These are phyloP conservation scores for Mycocalia duriaeana DNA, from an alignment of 1,284 basidiomycete species.

Conservation along the genomic window DNA sequence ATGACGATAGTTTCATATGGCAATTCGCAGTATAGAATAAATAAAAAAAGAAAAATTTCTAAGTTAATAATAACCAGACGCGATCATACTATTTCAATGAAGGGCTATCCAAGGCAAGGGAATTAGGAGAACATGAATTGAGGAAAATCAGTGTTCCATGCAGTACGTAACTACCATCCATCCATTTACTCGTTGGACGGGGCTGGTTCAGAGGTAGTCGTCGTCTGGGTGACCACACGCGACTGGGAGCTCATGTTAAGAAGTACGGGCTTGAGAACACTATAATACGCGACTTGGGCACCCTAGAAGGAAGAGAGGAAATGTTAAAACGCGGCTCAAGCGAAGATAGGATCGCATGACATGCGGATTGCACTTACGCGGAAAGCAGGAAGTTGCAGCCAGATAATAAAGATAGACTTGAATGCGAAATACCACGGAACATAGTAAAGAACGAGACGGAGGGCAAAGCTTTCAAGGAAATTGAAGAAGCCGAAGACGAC, in stretches of 20 bases:
- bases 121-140: too few species aligned
- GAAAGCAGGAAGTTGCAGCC: constrained; percentile 79
- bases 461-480: constrained; percentile 75
- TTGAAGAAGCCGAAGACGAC: constrained; percentile 83
- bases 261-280: constrained; percentile 67
- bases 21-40: too few species aligned
- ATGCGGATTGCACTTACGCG: constrained; percentile 54
- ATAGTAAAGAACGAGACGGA: constrained; percentile 75
- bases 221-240: constrained; percentile 30
- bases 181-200: constrained; percentile 23
- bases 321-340: constrained; percentile 2
- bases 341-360: background rate
- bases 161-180: too few species aligned
- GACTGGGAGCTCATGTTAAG: constrained; percentile 41
- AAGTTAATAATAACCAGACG: too few species aligned
- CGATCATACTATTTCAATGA: too few species aligned
- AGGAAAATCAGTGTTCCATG: too few species aligned
- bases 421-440: constrained; percentile 86
- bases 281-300: constrained; percentile 66
- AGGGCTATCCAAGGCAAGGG: too few species aligned
- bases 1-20: too few species aligned
- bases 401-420: constrained; percentile 86
- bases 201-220: constrained; percentile 28
- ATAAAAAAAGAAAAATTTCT: too few species aligned
- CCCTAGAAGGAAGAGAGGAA: constrained; percentile 44